Evolutionary conservation across 345 rosid species (phyloP).

Genomic region (Balakata baccata): DNA sequence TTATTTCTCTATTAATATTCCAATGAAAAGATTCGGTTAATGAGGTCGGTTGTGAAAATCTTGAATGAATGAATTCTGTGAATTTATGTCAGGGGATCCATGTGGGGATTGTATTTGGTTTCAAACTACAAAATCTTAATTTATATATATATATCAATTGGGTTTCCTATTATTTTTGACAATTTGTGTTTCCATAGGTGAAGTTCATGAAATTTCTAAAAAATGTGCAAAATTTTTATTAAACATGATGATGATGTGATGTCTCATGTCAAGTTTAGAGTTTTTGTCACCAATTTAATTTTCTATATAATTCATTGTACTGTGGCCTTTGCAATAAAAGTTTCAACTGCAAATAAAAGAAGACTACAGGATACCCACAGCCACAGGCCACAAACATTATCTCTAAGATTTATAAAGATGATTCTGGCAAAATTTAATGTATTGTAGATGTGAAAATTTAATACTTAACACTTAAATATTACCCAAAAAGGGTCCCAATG

Average conservation of each 20-base stretch:
- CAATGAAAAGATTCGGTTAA: conserved; percentile 29
- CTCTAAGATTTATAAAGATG: not conserved
- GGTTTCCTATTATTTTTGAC: not conserved
- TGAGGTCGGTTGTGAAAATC: conserved; percentile 24
- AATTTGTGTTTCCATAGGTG: not conserved
- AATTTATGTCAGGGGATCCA: conserved; percentile 16
- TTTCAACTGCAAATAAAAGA: no score
- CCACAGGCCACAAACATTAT: not conserved
- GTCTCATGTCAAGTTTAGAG: not conserved
- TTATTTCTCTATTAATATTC: conserved; percentile 11
- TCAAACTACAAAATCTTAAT: not conserved
- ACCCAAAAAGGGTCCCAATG: not conserved
- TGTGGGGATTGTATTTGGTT: conserved; percentile 15
- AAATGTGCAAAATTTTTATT: not conserved
- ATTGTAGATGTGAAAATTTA: not conserved
- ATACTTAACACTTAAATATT: not conserved
- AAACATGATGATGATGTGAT: not conserved
- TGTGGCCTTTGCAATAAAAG: not conserved
- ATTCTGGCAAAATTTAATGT: conserved; percentile 1
- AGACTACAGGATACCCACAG: no score
- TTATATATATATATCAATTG: not conserved
- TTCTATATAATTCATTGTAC: not conserved
- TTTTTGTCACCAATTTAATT: not conserved
- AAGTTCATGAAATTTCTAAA: not conserved
- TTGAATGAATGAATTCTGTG: conserved; percentile 17